Percentiles rank a stretch among this genome's conserved stretches.
Evolutionary conservation across 179 eudicot genomes (phyloP).

Genomic region (Heliamphora pulchella): DNA sequence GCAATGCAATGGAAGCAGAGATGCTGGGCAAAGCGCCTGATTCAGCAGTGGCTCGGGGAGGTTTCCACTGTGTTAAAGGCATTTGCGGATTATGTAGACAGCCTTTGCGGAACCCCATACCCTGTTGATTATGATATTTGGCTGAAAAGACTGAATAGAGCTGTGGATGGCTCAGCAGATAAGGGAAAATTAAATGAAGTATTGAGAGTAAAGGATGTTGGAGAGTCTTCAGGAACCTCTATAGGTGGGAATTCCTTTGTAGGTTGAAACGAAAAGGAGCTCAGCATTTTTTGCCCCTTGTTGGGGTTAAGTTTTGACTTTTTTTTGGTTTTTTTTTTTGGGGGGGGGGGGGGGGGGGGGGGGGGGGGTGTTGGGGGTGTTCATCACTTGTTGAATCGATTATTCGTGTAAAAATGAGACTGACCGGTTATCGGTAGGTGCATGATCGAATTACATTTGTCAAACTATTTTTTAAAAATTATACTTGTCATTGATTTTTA

Average conservation of each 20-base stretch:
- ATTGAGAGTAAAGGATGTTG: conserved; percentile 53
- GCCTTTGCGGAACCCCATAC: conserved; percentile 79
- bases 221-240: conserved; percentile 50
- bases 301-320: no score
- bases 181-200: conserved; percentile 47
- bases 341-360: no score
- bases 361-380: no score
- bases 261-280: conserved; percentile 1
- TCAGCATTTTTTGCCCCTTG: not conserved
- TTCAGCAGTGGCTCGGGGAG: conserved; percentile 70
- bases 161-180: conserved; percentile 46
- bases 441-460: no score
- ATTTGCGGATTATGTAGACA: conserved; percentile 82
- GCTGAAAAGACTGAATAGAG: conserved; percentile 57
- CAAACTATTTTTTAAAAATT: no score
- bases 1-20: conserved; percentile 77
- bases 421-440: no score
- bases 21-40: conserved; percentile 65
- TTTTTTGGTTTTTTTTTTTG: no score
- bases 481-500: no score
- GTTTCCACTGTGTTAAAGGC: conserved; percentile 80
- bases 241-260: conserved; percentile 27
- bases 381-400: no score
- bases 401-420: no score
- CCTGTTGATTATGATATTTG: conserved; percentile 78